Conservation (phyloP, 164 flowering plant genomes). For the Litsea cubeba region DNA sequence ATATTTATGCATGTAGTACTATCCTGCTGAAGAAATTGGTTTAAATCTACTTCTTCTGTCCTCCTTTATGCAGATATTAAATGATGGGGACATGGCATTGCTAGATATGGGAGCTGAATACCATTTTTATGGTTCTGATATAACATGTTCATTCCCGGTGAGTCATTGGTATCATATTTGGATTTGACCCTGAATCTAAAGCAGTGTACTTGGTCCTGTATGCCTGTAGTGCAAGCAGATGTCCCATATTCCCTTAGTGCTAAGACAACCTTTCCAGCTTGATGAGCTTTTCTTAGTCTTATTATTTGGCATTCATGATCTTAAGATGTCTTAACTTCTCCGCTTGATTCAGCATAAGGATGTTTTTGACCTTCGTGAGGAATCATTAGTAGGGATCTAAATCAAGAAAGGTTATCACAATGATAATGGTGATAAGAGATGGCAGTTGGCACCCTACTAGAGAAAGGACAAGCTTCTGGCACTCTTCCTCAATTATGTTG, state of each 20-base stretch:
- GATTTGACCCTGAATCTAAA: background rate
- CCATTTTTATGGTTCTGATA: slow-evolving; percentile 90
- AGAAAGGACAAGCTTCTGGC: too few species aligned
- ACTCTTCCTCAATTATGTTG: too few species aligned
- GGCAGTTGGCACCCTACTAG: too few species aligned
- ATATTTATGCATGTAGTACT: too few species aligned
- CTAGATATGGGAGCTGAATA: slow-evolving; percentile 98
- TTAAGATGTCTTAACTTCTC: too few species aligned
- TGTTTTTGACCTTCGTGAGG: too few species aligned
- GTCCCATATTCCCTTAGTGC: background rate
- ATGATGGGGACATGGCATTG: slow-evolving; percentile 91
- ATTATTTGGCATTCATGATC: too few species aligned
- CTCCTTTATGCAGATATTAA: slow-evolving; percentile 45
- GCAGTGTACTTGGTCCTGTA: background rate
- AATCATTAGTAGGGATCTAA: too few species aligned
- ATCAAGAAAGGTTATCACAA: too few species aligned
- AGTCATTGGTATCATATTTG: slow-evolving; percentile 18
- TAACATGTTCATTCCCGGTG: slow-evolving; percentile 92
- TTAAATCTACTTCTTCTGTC: background rate
- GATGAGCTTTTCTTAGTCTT: background rate
- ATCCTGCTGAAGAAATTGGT: too few species aligned
- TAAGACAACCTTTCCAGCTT: background rate
- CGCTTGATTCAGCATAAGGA: too few species aligned
- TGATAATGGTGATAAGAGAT: too few species aligned
- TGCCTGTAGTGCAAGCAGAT: background rate